Percentiles rank a stretch among this genome's conserved stretches.
Evolutionary conservation across 2,329 filamentous ascomycete species (phyloP).

Genomic region (Fusarium pseudonygamai): DNA sequence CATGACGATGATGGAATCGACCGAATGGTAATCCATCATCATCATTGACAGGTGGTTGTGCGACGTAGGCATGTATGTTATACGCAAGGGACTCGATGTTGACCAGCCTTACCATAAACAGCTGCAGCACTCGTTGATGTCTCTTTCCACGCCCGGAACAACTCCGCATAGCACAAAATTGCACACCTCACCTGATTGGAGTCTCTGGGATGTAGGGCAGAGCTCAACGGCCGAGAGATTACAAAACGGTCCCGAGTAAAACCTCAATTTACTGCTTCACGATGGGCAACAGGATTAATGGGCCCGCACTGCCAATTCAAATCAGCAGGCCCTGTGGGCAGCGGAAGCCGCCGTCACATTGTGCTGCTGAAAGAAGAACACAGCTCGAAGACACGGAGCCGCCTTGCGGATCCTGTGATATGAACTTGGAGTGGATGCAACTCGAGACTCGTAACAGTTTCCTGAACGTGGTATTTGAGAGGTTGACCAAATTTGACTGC

Average conservation of each 20-base stretch:
- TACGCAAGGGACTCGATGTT: slow-evolving; percentile 37
- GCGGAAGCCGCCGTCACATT: slow-evolving; percentile 35
- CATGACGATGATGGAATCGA: slow-evolving; percentile 22
- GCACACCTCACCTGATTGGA: background rate
- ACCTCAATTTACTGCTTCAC: slow-evolving; percentile 19
- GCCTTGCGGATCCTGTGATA: slow-evolving; percentile 35
- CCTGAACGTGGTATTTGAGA: slow-evolving; percentile 12
- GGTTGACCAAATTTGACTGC: slow-evolving; percentile 10
- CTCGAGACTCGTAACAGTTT: slow-evolving; percentile 14
- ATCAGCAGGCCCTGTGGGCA: slow-evolving; percentile 31
- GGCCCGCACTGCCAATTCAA: slow-evolving; percentile 31
- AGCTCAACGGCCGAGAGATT: slow-evolving; percentile 13
- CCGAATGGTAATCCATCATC: slow-evolving; percentile 33
- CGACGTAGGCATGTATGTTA: slow-evolving; percentile 7
- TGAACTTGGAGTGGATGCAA: slow-evolving; percentile 28
- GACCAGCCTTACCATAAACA: slow-evolving; percentile 14
- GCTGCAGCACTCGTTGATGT: slow-evolving; percentile 6
- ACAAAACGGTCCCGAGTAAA: slow-evolving; percentile 24
- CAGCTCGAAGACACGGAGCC: slow-evolving; percentile 32
- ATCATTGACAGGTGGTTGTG: slow-evolving; percentile 25
- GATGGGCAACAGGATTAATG: slow-evolving; percentile 33
- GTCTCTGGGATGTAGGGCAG: background rate
- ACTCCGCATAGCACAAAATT: slow-evolving; percentile 28
- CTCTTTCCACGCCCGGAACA: slow-evolving; percentile 25
- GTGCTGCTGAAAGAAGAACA: slow-evolving; percentile 18